phyloP scores from a whole-genome alignment of 108 stramenopile genomes.

The Cyclotella distinguenda region DNA sequence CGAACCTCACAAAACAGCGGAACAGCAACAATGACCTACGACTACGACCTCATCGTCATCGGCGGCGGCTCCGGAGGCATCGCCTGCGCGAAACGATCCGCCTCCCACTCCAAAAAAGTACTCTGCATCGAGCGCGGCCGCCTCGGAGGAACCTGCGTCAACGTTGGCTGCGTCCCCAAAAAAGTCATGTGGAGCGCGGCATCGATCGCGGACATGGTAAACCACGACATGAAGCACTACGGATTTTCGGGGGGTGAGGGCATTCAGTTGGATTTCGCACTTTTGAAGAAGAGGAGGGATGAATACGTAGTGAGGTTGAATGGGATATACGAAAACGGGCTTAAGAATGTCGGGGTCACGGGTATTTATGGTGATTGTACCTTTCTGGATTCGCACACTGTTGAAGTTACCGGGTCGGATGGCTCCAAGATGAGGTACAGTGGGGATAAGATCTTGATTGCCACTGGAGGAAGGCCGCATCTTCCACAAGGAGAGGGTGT shows the following conservation, averaged over 20 bases:
- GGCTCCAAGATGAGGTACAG: slow-evolving; percentile 34
- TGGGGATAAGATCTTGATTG: slow-evolving; percentile 82
- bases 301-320: slow-evolving; percentile 83
- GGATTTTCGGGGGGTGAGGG: slow-evolving; percentile 36
- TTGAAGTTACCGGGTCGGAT: slow-evolving; percentile 36
- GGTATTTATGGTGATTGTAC: slow-evolving; percentile 58
- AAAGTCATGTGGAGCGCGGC: slow-evolving; percentile 93
- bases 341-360: slow-evolving; percentile 58
- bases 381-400: slow-evolving; percentile 56
- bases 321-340: slow-evolving; percentile 76
- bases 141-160: slow-evolving; percentile 97
- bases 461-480: slow-evolving; percentile 85
- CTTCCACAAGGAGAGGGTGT: slow-evolving; percentile 68
- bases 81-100: slow-evolving; percentile 50
- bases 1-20: too few species aligned
- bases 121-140: slow-evolving; percentile 38
- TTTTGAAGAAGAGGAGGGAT: slow-evolving; percentile 82
- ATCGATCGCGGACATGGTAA: slow-evolving; percentile 55
- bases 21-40: slow-evolving; percentile 17
- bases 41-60: slow-evolving; percentile 75
- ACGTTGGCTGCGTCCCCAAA: slow-evolving; percentile 99
- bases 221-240: slow-evolving; percentile 61
- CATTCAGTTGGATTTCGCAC: slow-evolving; percentile 68
- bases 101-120: slow-evolving; percentile 26
- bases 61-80: slow-evolving; percentile 57